Conservation (phyloP, 345 rosid genomes). For the Durio zibethinus region DNA sequence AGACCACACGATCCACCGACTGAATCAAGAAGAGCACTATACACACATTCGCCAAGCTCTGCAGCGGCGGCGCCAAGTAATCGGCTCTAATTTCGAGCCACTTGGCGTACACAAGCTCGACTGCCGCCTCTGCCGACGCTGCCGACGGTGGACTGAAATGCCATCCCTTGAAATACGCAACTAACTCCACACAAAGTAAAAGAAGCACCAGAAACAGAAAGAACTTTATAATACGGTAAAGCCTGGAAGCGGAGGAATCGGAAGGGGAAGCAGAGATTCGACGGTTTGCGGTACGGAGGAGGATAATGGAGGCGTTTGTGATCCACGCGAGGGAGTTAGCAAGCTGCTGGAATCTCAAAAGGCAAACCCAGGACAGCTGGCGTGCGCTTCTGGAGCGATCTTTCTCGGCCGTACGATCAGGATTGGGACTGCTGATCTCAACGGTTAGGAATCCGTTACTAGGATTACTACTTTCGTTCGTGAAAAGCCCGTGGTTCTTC, state of each 20-base stretch:
- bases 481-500: constrained; percentile 28
- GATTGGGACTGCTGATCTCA: constrained; percentile 41
- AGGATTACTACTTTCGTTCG: constrained; percentile 20
- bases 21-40: constrained; percentile 78
- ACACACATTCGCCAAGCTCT: constrained; percentile 67
- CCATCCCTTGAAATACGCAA: constrained; percentile 87
- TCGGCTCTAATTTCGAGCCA: constrained; percentile 69
- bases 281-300: constrained; percentile 73
- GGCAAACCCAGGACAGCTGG: constrained; percentile 64
- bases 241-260: constrained; percentile 42
- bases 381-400: constrained; percentile 66
- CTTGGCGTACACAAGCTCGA: constrained; percentile 54
- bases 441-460: constrained; percentile 40
- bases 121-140: constrained; percentile 50
- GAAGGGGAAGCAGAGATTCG: constrained; percentile 45
- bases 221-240: constrained; percentile 54
- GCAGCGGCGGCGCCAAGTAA: constrained; percentile 79
- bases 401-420: constrained; percentile 44
- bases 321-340: constrained; percentile 57
- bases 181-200: constrained; percentile 61
- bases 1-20: constrained; percentile 64
- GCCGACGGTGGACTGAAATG: constrained; percentile 82
- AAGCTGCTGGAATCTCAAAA: constrained; percentile 64
- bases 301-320: constrained; percentile 34
- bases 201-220: constrained; percentile 55